Conservation (phyloP, 805 yeast species). For the Deakozyma indianensis region DNA sequence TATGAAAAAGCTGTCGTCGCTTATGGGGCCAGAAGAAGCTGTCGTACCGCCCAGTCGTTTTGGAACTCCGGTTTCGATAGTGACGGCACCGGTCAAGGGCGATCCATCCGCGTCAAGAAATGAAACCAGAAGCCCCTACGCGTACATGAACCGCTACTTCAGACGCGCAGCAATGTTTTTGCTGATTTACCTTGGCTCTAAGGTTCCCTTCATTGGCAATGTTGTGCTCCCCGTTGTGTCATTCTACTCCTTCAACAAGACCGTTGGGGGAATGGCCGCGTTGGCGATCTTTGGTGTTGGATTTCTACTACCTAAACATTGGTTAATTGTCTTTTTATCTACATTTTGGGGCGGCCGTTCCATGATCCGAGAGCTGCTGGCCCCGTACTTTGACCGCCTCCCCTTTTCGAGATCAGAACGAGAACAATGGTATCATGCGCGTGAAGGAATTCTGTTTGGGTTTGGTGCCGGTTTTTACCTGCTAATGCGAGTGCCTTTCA, state of each 20-base stretch:
- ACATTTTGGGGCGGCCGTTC: conserved; percentile 33
- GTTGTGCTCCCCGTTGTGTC: conserved; percentile 29
- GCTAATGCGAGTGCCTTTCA: conserved; percentile 29
- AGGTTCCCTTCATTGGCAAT: conserved; percentile 29
- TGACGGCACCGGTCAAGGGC: not conserved
- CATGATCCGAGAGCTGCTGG: conserved; percentile 31
- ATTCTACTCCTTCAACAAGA: conserved; percentile 29
- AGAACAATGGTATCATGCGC: conserved; percentile 34
- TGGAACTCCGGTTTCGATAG: not conserved
- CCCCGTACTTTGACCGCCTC: conserved; percentile 35
- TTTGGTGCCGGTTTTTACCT: conserved; percentile 35
- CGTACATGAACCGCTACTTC: conserved; percentile 6
- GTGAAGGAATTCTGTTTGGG: conserved; percentile 44
- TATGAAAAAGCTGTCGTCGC: not conserved
- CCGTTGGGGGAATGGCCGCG: conserved; percentile 34
- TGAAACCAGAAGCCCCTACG: not conserved
- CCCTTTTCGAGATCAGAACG: conserved; percentile 29
- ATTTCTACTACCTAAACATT: conserved; percentile 23
- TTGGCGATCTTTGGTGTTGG: conserved; percentile 22
- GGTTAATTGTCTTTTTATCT: conserved; percentile 25
- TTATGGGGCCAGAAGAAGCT: not conserved
- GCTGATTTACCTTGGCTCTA: conserved; percentile 22
- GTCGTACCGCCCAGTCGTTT: not conserved
- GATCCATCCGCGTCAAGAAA: not conserved
- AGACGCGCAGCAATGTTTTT: conserved; percentile 18